Conservation (phyloP, 129 eudicot genomes). For the Artemisia argyi region DNA sequence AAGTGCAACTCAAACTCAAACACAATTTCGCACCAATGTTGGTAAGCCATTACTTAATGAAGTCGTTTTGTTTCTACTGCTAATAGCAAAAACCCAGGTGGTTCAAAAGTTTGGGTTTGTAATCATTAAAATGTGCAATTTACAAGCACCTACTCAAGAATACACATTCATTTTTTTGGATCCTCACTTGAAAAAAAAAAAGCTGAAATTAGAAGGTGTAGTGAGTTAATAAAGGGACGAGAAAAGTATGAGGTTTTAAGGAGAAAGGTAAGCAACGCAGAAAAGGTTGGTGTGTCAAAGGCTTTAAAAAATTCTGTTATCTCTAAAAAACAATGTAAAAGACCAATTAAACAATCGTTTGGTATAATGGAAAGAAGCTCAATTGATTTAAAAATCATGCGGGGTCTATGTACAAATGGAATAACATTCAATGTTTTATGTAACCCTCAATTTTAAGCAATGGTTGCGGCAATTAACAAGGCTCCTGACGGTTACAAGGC, state of each 20-base stretch:
- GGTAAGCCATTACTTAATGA: background rate
- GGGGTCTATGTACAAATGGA: background rate
- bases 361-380: background rate
- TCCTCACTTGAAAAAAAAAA: background rate
- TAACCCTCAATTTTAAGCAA: too few relatives aligned
- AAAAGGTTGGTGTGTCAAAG: background rate
- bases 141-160: slow-evolving; percentile 20
- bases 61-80: too few relatives aligned
- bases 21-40: background rate
- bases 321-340: background rate
- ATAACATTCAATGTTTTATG: background rate
- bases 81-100: background rate
- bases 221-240: background rate
- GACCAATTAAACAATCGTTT: background rate
- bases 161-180: slow-evolving; percentile 28
- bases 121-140: slow-evolving; percentile 7
- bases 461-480: too few relatives aligned
- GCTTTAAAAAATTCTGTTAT: slow-evolving; percentile 3
- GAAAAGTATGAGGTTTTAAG: background rate
- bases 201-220: background rate
- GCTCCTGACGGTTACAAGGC: too few relatives aligned
- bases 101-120: slow-evolving; percentile 14
- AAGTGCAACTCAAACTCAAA: background rate
- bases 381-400: background rate
- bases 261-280: background rate